phyloP scores from a whole-genome alignment of 2,329 filamentous ascomycete genomes.

The Cercospora nicotianae region DNA sequence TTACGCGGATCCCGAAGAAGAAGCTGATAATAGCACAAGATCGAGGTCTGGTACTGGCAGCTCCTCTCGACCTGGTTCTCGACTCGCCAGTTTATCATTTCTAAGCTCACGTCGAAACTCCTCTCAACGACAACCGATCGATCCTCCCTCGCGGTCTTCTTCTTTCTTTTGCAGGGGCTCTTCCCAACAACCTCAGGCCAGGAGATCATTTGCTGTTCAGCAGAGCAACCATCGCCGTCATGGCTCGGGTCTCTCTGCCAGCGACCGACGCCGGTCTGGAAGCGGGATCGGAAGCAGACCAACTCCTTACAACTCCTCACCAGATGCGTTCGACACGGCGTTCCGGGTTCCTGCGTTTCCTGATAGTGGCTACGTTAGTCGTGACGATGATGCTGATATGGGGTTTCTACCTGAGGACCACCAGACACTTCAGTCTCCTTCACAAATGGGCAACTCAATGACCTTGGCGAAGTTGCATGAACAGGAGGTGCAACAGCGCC shows the following conservation, averaged over 20 bases:
- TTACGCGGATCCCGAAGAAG: slow-evolving; percentile 6
- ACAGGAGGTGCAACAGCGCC: not conserved
- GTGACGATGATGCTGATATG: slow-evolving; percentile 12
- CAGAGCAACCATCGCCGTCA: slow-evolving; percentile 7
- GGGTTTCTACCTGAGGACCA: slow-evolving; percentile 5
- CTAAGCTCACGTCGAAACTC: slow-evolving; percentile 7
- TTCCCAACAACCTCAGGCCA: slow-evolving; percentile 7
- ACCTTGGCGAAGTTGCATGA: slow-evolving; percentile 3
- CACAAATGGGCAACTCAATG: slow-evolving; percentile 12
- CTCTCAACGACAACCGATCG: not conserved
- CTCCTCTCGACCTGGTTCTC: not conserved
- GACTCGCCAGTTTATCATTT: slow-evolving; percentile 11
- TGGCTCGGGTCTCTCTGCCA: slow-evolving; percentile 9
- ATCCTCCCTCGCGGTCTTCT: slow-evolving; percentile 4
- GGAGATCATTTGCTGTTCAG: not conserved
- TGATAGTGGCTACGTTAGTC: slow-evolving; percentile 16
- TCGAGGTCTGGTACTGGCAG: slow-evolving; percentile 7
- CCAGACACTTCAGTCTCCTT: slow-evolving; percentile 6
- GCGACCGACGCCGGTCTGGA: slow-evolving; percentile 2
- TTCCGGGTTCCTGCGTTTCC: slow-evolving; percentile 14
- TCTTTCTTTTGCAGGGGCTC: slow-evolving; percentile 13
- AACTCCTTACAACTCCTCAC: slow-evolving; percentile 1
- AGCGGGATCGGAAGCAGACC: slow-evolving; percentile 4
- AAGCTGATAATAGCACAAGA: not conserved
- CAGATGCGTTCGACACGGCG: not conserved